Base-by-base conservation (phyloP, 108 stramenopile genomes). In the Cyclostephanos tholiformis region DNA sequence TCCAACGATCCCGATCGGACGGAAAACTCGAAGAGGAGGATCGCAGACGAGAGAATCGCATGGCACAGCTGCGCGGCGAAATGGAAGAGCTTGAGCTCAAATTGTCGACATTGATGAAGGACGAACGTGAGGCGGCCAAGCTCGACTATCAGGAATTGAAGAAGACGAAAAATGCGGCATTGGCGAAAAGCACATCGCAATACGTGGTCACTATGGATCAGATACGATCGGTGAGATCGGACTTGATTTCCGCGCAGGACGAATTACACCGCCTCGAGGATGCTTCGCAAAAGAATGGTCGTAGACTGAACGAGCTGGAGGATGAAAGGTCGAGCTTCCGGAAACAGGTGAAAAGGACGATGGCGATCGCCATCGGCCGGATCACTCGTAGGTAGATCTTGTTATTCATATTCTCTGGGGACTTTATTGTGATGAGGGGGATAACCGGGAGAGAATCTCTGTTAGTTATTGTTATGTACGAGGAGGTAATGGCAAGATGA, bases 271-370 rank as follows among this genome's bases (percentile, higher is more conserved):
- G 44, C 13, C 62, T 78, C 36, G 69, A 78, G 50, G 25, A 26
- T 5, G 50, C n/a, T 20, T 55, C 62, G 12, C 30, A 39, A 64
- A 65, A 63, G 55, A 78, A 78, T 48, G 32, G 36, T 30, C 22
- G 35, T 26, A 35, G 59, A 8, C 23, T 78, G 41, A 16, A 51
- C 26, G 69, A 51, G 46, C 60, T 78, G 22, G 65, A 71, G 46
- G 69, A 71, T 27, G 77, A 78, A 44, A 70, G 77, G 53, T 57
- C 69, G 16, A 78, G 77, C 43, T 71, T 78, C 46, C 56, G 77
- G 48, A 78, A 78, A 65, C 77, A 78, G 35, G 16, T 71, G 8
- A 50, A 56, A 0, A 65, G 77, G 64, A 71, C 69, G 2, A 32
- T 64, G 38, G 56, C 38, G 5, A 70, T 71, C 35, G 70, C 70